Conservation (phyloP, 306 rosid species). For the Ceratonia siliqua region DNA sequence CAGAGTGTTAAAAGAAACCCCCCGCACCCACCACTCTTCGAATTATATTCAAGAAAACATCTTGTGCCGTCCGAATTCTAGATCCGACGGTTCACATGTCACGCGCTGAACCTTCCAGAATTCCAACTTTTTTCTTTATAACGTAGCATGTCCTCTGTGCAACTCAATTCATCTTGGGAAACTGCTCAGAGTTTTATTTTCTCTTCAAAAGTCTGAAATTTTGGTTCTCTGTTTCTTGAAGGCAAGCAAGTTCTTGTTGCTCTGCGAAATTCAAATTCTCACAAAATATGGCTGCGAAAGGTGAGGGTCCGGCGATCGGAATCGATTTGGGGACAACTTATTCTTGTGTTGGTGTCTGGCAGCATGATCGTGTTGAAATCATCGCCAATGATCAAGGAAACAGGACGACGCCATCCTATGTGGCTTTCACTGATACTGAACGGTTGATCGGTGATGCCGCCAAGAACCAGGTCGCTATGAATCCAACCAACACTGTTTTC, state of each 20-base stretch:
- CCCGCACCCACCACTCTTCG: neutral
- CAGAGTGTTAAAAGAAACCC: constrained; percentile 10
- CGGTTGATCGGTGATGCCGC: constrained; percentile 58
- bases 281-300: constrained; percentile 50
- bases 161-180: neutral
- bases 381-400: constrained; percentile 62
- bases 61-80: constrained; percentile 3
- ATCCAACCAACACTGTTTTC: constrained; percentile 57
- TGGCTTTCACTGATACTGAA: constrained; percentile 57
- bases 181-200: neutral
- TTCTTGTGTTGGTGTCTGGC: constrained; percentile 61
- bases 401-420: constrained; percentile 59
- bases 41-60: neutral
- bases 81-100: constrained; percentile 45
- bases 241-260: neutral
- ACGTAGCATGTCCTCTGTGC: neutral
- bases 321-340: constrained; percentile 58
- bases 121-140: constrained; percentile 24
- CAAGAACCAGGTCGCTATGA: constrained; percentile 60
- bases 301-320: constrained; percentile 60
- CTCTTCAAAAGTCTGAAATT: neutral
- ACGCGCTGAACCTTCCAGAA: constrained; percentile 48
- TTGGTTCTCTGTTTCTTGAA: neutral
- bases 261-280: neutral
- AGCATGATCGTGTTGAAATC: constrained; percentile 60